Base-by-base conservation (phyloP, 805 yeast species). In the Teunomyces lycoperdinae region DNA sequence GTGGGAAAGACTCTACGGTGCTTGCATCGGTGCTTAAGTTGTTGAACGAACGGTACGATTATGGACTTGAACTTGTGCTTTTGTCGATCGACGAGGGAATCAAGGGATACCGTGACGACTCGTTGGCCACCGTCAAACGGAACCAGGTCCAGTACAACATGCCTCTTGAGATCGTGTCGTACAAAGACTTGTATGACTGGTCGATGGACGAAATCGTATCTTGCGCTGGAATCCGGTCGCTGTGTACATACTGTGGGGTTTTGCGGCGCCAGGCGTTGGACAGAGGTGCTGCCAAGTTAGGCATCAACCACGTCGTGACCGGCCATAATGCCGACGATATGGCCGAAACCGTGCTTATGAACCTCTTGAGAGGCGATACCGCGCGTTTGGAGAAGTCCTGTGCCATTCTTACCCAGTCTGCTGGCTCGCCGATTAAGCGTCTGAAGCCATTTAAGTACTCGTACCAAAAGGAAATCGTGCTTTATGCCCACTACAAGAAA, bases 321-420 rank as follows among this genome's bases (percentile, higher is more conserved):
- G 99, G 99, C 2, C 99, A 94, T 67, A 94, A 94, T 65, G 99
- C 99, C 0, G 99, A 94, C 66, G 99, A 94, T 68, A 87, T 94
- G 89, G 99, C 99, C 1, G 99, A 94, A 61, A 94, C 99, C 0
- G 96, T 94, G 4, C 68, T 94, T 46, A 92, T 94, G 98, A 94
- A 94, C 66, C 68, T 94, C 39, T 70, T 94, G 27, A 77, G 99
- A 57, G 99, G 99, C n/a, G 99, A 94, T 63, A 85, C 90, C 5
- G 96, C 96, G 20, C 76, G 99, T 53, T 72, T 94, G 47, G 98
- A 89, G 61, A 83, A 85, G 54, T 89, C 97, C 13, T 88, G 96
- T 8, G 78, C 86, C 17, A 89, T 94, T 36, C 77, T 92, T 51
- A 94, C 99, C 0, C 81, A 81, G 49, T 84, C 89, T 13, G 70